Base-by-base conservation (phyloP, 805 yeast species). In the Saccharomycopsis schoenii region DNA sequence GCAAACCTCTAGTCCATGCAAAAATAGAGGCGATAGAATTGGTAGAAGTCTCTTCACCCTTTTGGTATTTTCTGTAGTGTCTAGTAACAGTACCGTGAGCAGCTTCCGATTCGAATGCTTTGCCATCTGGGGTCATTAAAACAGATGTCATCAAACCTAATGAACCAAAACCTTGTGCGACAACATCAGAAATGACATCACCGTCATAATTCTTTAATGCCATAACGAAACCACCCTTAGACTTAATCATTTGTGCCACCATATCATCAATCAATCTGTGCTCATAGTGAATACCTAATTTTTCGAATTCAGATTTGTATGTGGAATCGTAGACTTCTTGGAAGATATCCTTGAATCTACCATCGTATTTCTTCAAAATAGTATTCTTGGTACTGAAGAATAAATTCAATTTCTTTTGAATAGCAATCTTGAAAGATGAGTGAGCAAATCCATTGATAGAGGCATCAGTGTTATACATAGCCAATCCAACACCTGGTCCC, bases 61-160 rank as follows among this genome's bases (percentile, higher is more conserved):
- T 89, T 77, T 93, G 97, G 76, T 89, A 90, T 76, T 86, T 94
- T 79, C 97, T 88, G 78, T 81, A 93, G 74, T 93, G 98, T 78
- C 98, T 88, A 56, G 97, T 93, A 68, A 93, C 98, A 14, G 98
- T 93, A 61, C 98, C 98, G 73, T 93, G 98, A n/a, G 98, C 98
- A 62, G 98, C 98, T 79, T 93, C 98, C 60, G 91, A 79, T 79
- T 93, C 97, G 73, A 89, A 92, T 14, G 97, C 86, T 78, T 88
- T 89, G 29, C 97, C 97, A 74, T 93, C 97, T 58, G 97, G 96
- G n/a, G 97, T 85, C 71, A 91, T 83, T 68, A 93, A 82, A n/a
- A 90, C 96, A 2, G 98, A 93, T 39, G 98, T 91, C 98, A 93
- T 93, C 68, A 93, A 81, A 52, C 98, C 98, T 67, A 93, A 80